Percentiles rank a stretch among this genome's conserved stretches.
Conservation (phyloP, 129 eudicot species). For the Lactuca sativa region DNA sequence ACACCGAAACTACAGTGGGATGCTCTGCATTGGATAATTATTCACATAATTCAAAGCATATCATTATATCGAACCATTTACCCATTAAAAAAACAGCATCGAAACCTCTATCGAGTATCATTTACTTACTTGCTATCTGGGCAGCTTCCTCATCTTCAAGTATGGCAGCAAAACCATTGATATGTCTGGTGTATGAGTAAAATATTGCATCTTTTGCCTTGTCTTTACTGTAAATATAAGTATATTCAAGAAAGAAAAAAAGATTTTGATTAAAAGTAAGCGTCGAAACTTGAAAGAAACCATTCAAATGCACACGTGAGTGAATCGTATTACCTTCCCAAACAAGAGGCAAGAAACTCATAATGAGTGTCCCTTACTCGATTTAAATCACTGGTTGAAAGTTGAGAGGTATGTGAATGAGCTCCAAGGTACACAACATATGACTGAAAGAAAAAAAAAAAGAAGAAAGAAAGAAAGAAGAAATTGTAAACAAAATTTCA, state of each 20-base stretch:
- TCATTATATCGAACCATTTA: not conserved
- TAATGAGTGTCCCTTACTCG: conserved; percentile 62
- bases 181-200: conserved; percentile 85
- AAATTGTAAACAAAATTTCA: not conserved
- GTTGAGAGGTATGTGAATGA: conserved; percentile 60
- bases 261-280: not conserved
- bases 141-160: conserved; percentile 78
- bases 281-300: not conserved
- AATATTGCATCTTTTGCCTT: conserved; percentile 85
- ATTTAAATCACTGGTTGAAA: conserved; percentile 48
- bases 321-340: conserved; percentile 65
- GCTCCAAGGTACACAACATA: conserved; percentile 89
- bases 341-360: conserved; percentile 73
- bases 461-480: not conserved
- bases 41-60: not conserved
- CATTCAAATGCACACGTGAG: conserved; percentile 12
- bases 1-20: conserved; percentile 76
- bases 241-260: conserved; percentile 4
- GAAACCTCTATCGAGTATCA: not conserved
- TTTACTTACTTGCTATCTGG: conserved; percentile 61
- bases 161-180: conserved; percentile 93
- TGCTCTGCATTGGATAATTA: conserved; percentile 52
- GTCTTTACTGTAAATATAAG: conserved; percentile 35
- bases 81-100: not conserved
- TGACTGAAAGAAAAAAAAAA: conserved; percentile 32